phyloP scores from a whole-genome alignment of 2,329 filamentous ascomycete species.

The Penicillium sumatraense region DNA sequence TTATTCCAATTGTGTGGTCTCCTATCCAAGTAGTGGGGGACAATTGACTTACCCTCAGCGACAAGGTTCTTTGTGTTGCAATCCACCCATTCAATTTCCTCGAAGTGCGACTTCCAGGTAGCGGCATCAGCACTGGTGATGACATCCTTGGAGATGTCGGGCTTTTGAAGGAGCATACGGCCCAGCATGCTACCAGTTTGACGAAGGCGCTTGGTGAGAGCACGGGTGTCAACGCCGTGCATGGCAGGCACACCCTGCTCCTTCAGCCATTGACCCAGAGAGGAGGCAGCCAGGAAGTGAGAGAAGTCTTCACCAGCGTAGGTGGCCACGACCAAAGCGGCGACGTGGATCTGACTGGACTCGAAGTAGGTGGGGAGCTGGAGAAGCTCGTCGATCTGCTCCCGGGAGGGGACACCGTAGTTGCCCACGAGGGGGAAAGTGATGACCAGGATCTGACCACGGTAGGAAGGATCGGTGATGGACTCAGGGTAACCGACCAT shows the following conservation, averaged over 20 bases:
- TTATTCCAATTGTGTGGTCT: not conserved
- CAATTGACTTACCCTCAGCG: conserved; percentile 74
- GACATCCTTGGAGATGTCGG: conserved; percentile 44
- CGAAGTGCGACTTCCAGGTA: conserved; percentile 67
- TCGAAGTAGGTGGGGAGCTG: conserved; percentile 91
- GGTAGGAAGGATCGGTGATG: conserved; percentile 85
- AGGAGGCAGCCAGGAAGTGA: conserved; percentile 88
- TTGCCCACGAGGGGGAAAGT: conserved; percentile 96
- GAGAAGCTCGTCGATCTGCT: conserved; percentile 81
- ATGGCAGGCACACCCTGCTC: conserved; percentile 93
- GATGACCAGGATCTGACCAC: conserved; percentile 93
- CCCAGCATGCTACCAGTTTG: conserved; percentile 96
- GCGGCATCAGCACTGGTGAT: conserved; percentile 48
- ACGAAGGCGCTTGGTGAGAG: conserved; percentile 91
- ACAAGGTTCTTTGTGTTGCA: conserved; percentile 94
- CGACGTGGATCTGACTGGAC: conserved; percentile 88
- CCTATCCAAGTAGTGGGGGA: too few relatives aligned
- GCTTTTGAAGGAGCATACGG: conserved; percentile 77
- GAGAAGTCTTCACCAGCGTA: conserved; percentile 96
- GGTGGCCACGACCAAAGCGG: conserved; percentile 85
- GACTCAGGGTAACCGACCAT: conserved; percentile 99
- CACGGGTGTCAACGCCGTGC: conserved; percentile 91
- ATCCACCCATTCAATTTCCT: conserved; percentile 84
- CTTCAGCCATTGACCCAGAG: conserved; percentile 92
- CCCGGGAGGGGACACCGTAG: conserved; percentile 91